Evolutionary conservation across 352 stramenopile genomes (phyloP), one percentile per base, ranked within the genome.

Genomic region (Thraustochytrium sp.): DNA sequence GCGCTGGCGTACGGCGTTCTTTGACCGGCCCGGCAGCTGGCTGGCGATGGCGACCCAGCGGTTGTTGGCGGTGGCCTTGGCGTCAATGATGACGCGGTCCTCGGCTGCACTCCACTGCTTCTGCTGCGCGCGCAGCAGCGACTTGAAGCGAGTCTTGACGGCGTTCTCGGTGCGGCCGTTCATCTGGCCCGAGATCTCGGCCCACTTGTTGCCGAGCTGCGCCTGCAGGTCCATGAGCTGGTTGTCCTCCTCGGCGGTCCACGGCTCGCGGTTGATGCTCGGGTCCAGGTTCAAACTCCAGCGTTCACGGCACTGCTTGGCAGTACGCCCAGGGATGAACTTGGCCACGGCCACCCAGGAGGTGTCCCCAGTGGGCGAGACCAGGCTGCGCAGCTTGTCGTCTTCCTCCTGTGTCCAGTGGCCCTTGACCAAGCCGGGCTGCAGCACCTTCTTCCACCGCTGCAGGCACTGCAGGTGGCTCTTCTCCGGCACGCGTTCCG

Each of bases 41-140:
- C 98, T 98, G 34, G 94, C 94, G 86, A 99, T 98, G 85, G 97
- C 95, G 76, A 93, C 97, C 96, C 96, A 99, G 82, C 97, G 95
- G 87, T 96, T 98, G 9, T 95, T 95, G 37, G 95, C 87, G 42
- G 89, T 89, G 53, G 94, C 89, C 75, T 96, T 91, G 84, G 88
- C 89, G 46, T 88, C 86, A 61, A 96, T 93, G 40, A 97, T 90
- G 61, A 92, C 90, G 59, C 94, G 90, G 85, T 97, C 93, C 82
- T 97, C 92, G 53, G 95, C 90, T 0, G 88, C 85, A 34, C 92
- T 95, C 92, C 92, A 96, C 82, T 84, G 34, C 54, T 62, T 75
- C n/a, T 78, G 55, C 40, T 36, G 29, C 16, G 46, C 42, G 2
- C 78, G 46, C 29, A 59, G 23, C 1, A 85, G 34, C 11, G n/a